phyloP scores from a whole-genome alignment of 768 basidiomycete species.

The Boletus insuetus region DNA sequence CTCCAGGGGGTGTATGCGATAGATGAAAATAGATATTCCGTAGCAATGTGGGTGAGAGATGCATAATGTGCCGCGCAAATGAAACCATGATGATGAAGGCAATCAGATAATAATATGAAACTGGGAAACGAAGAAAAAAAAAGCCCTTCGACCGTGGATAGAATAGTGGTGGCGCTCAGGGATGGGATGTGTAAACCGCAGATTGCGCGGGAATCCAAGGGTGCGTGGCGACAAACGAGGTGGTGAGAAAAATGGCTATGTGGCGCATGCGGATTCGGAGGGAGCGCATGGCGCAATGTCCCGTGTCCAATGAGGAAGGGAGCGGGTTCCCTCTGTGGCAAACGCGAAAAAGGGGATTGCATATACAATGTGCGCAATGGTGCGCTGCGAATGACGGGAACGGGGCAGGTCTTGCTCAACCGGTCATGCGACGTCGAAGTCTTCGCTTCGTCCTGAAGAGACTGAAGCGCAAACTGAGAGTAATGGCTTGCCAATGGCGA shows the following conservation, averaged over 20 bases:
- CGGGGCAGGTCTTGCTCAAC: conserved; percentile 12
- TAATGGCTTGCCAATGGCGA: conserved; percentile 60
- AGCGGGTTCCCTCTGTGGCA: conserved; percentile 21
- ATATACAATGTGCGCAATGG: conserved; percentile 18
- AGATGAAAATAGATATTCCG: conserved; percentile 33
- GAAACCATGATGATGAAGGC: conserved; percentile 20
- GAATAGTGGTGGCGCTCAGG: background rate
- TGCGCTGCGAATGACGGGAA: conserved; percentile 14
- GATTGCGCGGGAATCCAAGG: conserved; percentile 20
- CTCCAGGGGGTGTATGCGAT: conserved; percentile 25
- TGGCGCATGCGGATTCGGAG: conserved; percentile 22
- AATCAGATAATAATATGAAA: conserved; percentile 29
- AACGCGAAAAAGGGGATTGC: conserved; percentile 23
- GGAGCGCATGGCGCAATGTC: conserved; percentile 25
- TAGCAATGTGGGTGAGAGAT: conserved; percentile 28
- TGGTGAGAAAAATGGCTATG: conserved; percentile 14
- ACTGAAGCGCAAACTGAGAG: conserved; percentile 53
- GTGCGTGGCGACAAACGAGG: conserved; percentile 12
- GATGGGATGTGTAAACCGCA: conserved; percentile 9
- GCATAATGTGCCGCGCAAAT: conserved; percentile 27
- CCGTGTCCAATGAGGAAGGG: conserved; percentile 19
- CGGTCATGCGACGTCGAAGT: conserved; percentile 29
- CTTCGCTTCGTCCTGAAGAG: conserved; percentile 52
- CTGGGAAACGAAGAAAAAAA: conserved; percentile 17
- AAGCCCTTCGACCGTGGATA: conserved; percentile 6